These are phyloP conservation scores for Knufia fluminis DNA, from an alignment of 2,329 filamentous ascomycete species.

Conservation along the genomic window DNA sequence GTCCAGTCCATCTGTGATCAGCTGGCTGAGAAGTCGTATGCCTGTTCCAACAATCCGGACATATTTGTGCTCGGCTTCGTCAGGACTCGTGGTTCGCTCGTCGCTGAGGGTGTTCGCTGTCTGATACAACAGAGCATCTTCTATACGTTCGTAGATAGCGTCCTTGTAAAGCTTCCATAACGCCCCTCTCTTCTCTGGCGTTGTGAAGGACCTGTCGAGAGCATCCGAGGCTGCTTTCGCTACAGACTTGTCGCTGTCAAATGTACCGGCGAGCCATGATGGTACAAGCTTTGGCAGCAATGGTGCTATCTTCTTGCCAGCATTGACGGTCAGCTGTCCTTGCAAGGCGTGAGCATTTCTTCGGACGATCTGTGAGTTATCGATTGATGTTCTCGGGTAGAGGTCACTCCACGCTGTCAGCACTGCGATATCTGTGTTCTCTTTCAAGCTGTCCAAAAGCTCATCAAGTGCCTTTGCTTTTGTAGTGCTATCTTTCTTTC, in stretches of 20 bases:
- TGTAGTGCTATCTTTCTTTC: slow-evolving; percentile 87
- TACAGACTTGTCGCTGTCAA: slow-evolving; percentile 73
- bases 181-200: slow-evolving; percentile 64
- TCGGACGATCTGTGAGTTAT: slow-evolving; percentile 76
- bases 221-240: slow-evolving; percentile 69
- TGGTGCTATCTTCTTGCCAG: slow-evolving; percentile 74
- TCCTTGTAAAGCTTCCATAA: slow-evolving; percentile 76
- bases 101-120: slow-evolving; percentile 77
- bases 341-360: slow-evolving; percentile 76
- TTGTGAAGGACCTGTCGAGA: slow-evolving; percentile 64
- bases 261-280: slow-evolving; percentile 83
- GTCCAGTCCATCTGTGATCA: slow-evolving; percentile 34
- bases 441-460: slow-evolving; percentile 54
- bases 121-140: slow-evolving; percentile 66
- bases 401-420: slow-evolving; percentile 81
- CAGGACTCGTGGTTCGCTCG: slow-evolving; percentile 69
- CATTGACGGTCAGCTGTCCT: slow-evolving; percentile 47
- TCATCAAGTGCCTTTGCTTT: slow-evolving; percentile 88
- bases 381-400: slow-evolving; percentile 83
- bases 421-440: slow-evolving; percentile 50
- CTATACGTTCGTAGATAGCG: slow-evolving; percentile 73
- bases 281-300: slow-evolving; percentile 69
- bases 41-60: slow-evolving; percentile 62
- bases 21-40: slow-evolving; percentile 45
- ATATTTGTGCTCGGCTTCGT: slow-evolving; percentile 82